Conservation (phyloP, 2,329 filamentous ascomycete genomes). For the Fusarium bulbicola region DNA sequence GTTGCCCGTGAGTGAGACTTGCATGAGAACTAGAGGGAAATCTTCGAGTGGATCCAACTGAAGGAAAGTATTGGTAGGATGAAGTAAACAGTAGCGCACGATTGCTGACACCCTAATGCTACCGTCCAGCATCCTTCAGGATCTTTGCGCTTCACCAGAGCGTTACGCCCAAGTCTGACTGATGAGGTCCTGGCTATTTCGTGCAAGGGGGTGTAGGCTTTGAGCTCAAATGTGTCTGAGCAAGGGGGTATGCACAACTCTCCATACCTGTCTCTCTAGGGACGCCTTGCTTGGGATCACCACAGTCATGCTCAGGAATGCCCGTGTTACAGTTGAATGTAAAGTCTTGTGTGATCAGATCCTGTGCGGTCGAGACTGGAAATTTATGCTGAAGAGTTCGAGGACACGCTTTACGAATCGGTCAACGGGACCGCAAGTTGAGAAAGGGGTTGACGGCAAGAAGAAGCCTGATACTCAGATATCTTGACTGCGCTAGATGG, state of each 20-base stretch:
- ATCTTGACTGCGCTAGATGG: rapidly evolving
- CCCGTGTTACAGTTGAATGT: rapidly evolving
- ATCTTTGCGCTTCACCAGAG: background rate
- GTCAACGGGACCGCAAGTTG: background rate
- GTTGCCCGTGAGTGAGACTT: background rate
- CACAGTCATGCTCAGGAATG: no score
- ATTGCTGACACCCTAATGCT: background rate
- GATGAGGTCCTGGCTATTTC: rapidly evolving
- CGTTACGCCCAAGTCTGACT: background rate
- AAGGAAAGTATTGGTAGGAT: background rate
- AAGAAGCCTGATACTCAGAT: background rate
- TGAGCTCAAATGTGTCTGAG: no score
- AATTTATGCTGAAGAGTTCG: no score
- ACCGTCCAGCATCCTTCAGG: background rate
- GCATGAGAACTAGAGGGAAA: rapidly evolving
- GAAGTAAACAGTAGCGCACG: no score
- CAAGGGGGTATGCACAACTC: background rate
- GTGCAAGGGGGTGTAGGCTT: background rate
- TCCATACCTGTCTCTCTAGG: background rate
- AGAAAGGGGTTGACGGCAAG: background rate
- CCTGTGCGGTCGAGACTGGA: no score
- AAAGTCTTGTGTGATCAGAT: no score
- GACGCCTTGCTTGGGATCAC: no score
- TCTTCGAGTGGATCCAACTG: rapidly evolving
- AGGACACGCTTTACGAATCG: no score